Evolutionary conservation across 208 protist genomes (phyloP), one percentile per base, ranked within the genome.

Genomic region (Vickermania spadyakhi): DNA sequence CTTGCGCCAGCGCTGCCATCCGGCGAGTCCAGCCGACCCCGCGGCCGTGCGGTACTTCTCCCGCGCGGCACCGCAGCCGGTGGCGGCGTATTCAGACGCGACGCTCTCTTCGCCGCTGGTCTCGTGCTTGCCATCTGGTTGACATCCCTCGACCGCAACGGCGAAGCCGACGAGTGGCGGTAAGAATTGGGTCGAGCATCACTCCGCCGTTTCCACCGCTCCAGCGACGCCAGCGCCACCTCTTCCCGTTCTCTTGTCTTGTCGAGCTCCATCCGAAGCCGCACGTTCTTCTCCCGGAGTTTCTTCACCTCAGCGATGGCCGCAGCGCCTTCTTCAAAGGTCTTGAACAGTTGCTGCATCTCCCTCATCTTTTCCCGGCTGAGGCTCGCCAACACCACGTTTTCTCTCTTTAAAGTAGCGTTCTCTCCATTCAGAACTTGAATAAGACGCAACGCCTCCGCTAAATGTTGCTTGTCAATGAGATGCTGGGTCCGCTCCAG

Each of bases 311-410:
- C 79, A 0, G 74, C 65, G 5, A 66, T 63, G 11, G 52, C 67
- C 14, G 70, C 69, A 0, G 81, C 78, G 22, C 73, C 71, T 7
- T 62, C 22, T 50, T 88, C 65, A 52, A 94, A 86, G 62, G 85
- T 81, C 22, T 83, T 73, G 62, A 83, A 94, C 21, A 94, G 63
- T 4, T 67, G 66, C 75, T 90, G 81, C 84, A 94, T 91, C 69
- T 89, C 81, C 7, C 81, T 36, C 84, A 94, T 91, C 70, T 91
- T 91, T 26, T 94, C 81, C 52, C 63, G 55, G 68, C 79, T 86
- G 29, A 94, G 66, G 26, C 60, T 64, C 49, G 74, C 59, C 14
- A 94, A 60, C 23, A 84, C 75, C 26, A 55, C 68, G 54, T 91
- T 91, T 55, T 91, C 83, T 4, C 66, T 60, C 55, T 64, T 60